These are phyloP conservation scores for Cladosporium sphaerospermum DNA, from an alignment of 2,329 filamentous ascomycete genomes.

Conservation along the genomic window DNA sequence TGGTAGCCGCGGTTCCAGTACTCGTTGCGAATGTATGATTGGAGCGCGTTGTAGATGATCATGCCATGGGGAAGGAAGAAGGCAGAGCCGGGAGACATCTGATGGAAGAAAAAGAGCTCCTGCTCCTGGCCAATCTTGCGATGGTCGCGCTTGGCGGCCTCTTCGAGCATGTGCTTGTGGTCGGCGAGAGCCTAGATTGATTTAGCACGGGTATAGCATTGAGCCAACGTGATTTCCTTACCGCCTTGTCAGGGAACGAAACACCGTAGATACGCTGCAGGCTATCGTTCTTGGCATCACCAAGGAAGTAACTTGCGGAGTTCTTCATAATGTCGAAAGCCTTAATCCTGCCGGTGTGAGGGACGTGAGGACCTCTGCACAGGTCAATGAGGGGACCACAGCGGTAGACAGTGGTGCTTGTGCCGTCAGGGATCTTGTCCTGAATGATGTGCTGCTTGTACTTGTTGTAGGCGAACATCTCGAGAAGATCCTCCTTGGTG, in stretches of 20 bases:
- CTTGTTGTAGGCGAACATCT: slow-evolving; percentile 97
- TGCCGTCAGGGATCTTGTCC: slow-evolving; percentile 82
- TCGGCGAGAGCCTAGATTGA: slow-evolving; percentile 54
- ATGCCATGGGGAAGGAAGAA: slow-evolving; percentile 92
- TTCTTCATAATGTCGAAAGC: slow-evolving; percentile 90
- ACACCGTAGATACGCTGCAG: slow-evolving; percentile 95
- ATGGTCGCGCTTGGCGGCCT: slow-evolving; percentile 97
- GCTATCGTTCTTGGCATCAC: slow-evolving; percentile 88
- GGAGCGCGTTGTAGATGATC: slow-evolving; percentile 85
- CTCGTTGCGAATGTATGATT: slow-evolving; percentile 73
- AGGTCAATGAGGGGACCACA: slow-evolving; percentile 92
- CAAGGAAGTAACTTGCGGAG: slow-evolving; percentile 83
- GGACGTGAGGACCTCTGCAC: slow-evolving; percentile 90
- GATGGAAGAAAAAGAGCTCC: slow-evolving; percentile 95
- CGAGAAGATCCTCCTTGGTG: slow-evolving; percentile 82
- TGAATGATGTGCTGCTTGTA: slow-evolving; percentile 98
- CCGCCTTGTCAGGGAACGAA: slow-evolving; percentile 95
- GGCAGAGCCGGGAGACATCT: slow-evolving; percentile 83
- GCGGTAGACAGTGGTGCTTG: slow-evolving; percentile 87
- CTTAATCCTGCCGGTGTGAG: slow-evolving; percentile 89
- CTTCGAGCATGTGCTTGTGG: slow-evolving; percentile 90
- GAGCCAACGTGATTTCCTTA: slow-evolving; percentile 33
- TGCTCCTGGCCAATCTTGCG: slow-evolving; percentile 90
- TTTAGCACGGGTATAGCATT: background rate
- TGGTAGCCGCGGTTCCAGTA: slow-evolving; percentile 93